These are phyloP conservation scores for Ophiostoma ulmi DNA, from an alignment of 2,329 filamentous ascomycete species.

Conservation along the genomic window DNA sequence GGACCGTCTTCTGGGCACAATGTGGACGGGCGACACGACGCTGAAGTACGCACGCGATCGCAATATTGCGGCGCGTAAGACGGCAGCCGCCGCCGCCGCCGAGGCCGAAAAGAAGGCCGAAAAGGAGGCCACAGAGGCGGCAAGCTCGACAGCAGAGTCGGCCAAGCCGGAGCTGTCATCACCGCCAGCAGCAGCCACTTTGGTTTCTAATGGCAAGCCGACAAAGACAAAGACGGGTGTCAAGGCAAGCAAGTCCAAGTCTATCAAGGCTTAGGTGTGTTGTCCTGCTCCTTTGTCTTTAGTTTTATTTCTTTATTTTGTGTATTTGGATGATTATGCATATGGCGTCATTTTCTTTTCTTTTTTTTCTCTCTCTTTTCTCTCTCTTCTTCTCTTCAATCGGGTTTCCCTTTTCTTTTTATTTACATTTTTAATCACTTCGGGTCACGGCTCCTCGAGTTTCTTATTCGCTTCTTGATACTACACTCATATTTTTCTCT, in stretches of 20 bases:
- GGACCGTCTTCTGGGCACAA: constrained; percentile 77
- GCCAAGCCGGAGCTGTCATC: neutral
- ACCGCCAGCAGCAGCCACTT: neutral
- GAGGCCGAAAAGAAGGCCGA: neutral
- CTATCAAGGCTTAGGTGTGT: constrained; percentile 16
- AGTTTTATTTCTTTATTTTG: neutral
- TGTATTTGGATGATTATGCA: constrained; percentile 15
- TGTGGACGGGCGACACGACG: constrained; percentile 63
- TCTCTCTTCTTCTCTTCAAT: neutral
- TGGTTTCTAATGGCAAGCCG: constrained; percentile 5
- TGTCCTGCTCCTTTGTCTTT: neutral
- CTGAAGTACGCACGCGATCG: constrained; percentile 42
- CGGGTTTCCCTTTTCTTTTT: neutral
- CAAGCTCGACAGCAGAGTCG: neutral
- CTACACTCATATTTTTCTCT: constrained; percentile 6
- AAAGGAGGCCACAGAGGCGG: neutral
- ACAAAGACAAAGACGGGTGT: constrained; percentile 2
- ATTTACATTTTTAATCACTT: neutral
- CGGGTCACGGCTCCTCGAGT: neutral
- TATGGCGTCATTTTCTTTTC: constrained; percentile 4
- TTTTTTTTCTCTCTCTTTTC: neutral
- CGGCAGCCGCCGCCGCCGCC: neutral
- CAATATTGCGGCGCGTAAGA: constrained; percentile 39
- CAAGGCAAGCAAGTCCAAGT: constrained; percentile 17
- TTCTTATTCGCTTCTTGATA: neutral